phyloP scores from a whole-genome alignment of 331 rosid species.

The Malus hybrid region DNA sequence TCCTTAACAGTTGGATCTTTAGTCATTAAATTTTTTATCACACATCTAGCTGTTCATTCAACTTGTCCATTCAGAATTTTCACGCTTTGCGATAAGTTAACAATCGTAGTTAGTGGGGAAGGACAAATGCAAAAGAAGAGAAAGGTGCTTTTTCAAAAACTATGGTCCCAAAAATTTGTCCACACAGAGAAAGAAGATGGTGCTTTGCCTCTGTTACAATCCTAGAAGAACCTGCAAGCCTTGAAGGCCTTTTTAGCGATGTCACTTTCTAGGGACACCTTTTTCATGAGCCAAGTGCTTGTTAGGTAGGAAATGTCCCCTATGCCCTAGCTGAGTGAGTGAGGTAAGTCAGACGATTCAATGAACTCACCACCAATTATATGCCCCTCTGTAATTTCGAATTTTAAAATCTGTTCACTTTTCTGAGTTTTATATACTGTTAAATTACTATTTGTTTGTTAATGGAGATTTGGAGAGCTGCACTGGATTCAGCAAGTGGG shows the following conservation, averaged over 20 bases:
- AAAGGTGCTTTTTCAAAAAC: background rate
- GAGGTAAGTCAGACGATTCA: conserved; percentile 1
- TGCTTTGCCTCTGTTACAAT: background rate
- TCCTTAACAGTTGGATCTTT: no score
- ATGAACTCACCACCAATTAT: background rate
- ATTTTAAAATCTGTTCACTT: no score
- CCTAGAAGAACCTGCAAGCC: background rate
- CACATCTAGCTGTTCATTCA: no score
- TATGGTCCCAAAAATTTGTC: background rate
- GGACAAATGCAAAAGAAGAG: background rate
- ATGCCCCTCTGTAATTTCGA: no score
- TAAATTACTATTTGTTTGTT: conserved; percentile 5
- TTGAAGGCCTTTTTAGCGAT: background rate
- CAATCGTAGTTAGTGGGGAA: background rate
- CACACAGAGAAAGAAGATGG: background rate
- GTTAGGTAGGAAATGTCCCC: conserved; percentile 15
- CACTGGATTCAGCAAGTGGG: conserved; percentile 11
- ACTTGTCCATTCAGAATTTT: no score
- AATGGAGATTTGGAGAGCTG: conserved; percentile 8
- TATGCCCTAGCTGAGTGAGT: background rate
- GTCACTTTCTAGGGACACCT: background rate
- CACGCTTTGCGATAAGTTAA: no score
- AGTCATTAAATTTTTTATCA: no score
- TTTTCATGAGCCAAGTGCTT: conserved; percentile 2
- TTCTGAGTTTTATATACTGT: background rate